Evolutionary conservation across 2,329 filamentous ascomycete genomes (phyloP).

Genomic region (Passalora sequoiae): DNA sequence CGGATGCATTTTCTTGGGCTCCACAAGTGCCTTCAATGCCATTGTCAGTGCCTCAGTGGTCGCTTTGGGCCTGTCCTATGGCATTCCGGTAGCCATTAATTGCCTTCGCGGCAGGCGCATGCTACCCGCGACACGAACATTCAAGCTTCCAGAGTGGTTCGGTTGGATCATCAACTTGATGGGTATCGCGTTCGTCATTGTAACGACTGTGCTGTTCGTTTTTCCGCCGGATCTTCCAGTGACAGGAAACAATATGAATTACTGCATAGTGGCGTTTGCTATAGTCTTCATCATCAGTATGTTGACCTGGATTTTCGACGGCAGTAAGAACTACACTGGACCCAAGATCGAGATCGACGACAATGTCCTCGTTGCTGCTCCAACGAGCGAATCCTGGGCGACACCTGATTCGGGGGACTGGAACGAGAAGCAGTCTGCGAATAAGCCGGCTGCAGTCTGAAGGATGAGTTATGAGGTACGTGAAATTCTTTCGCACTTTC

Average conservation of each 20-base stretch:
- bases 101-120: constrained; percentile 60
- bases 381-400: constrained; percentile 14
- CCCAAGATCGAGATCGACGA: constrained; percentile 36
- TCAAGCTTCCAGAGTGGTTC: constrained; percentile 50
- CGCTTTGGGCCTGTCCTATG: constrained; percentile 66
- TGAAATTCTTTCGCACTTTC: background rate
- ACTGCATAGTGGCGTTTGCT: constrained; percentile 54
- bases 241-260: constrained; percentile 64
- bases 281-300: constrained; percentile 54
- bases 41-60: constrained; percentile 55
- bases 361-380: constrained; percentile 26
- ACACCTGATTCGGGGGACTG: constrained; percentile 10
- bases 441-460: constrained; percentile 2
- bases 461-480: constrained; percentile 12
- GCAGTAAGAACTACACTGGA: constrained; percentile 56
- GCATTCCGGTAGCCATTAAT: constrained; percentile 67
- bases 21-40: constrained; percentile 35
- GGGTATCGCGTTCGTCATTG: constrained; percentile 59
- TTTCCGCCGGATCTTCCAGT: constrained; percentile 65
- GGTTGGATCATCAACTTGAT: constrained; percentile 57
- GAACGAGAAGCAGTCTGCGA: constrained; percentile 8
- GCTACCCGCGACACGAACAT: constrained; percentile 54
- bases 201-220: constrained; percentile 71
- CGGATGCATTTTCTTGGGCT: constrained; percentile 36
- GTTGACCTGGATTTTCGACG: constrained; percentile 57